Conservation (phyloP, 805 yeast species). For the Ogataea wickerhamii region DNA sequence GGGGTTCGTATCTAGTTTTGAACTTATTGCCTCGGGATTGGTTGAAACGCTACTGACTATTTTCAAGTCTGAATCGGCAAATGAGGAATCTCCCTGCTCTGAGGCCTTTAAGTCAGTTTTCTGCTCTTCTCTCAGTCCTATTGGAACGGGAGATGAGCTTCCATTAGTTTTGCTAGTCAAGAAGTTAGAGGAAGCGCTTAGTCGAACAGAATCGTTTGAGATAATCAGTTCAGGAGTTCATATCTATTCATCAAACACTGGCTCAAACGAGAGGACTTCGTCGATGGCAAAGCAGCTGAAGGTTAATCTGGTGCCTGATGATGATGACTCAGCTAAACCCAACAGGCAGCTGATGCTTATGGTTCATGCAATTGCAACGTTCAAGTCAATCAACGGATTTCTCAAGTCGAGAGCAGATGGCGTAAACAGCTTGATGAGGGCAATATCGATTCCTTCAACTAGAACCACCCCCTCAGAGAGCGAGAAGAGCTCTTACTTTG, state of each 20-base stretch:
- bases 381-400: constrained; percentile 48
- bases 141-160: constrained; percentile 28
- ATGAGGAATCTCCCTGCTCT: constrained; percentile 32
- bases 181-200: constrained; percentile 68
- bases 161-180: constrained; percentile 46
- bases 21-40: constrained; percentile 66
- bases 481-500: constrained; percentile 38
- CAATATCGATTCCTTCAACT: constrained; percentile 15
- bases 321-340: constrained; percentile 28
- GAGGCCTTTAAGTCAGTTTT: constrained; percentile 44
- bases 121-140: constrained; percentile 30
- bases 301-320: constrained; percentile 46
- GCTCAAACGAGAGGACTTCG: constrained; percentile 39
- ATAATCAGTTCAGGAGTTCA: constrained; percentile 47
- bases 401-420: constrained; percentile 40
- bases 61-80: constrained; percentile 31
- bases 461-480: constrained; percentile 13
- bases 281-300: constrained; percentile 71
- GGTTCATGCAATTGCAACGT: constrained; percentile 61
- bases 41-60: constrained; percentile 39
- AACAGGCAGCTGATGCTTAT: constrained; percentile 37
- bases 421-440: constrained; percentile 23
- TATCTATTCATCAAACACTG: constrained; percentile 10
- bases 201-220: constrained; percentile 71
- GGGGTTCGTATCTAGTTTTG: constrained; percentile 61